Conservation (phyloP, 805 yeast genomes). For the Wickerhamomyces alni region DNA sequence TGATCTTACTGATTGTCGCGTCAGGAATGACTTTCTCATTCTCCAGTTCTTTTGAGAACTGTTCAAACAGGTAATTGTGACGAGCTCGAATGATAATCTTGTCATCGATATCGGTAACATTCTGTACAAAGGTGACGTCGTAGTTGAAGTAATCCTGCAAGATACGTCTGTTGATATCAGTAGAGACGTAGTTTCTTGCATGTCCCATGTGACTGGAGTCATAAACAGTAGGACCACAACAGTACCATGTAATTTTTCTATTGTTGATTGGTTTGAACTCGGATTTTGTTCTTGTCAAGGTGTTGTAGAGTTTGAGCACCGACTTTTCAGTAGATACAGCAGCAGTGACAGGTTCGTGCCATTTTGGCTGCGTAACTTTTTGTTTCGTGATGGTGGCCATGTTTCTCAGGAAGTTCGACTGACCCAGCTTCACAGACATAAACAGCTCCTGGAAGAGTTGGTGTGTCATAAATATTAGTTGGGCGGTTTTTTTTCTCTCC, state of each 20-base stretch:
- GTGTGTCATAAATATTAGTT: too few species aligned
- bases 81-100: slow-evolving; percentile 94
- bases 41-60: slow-evolving; percentile 35
- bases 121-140: slow-evolving; percentile 83
- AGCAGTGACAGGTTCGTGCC: slow-evolving; percentile 35
- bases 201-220: slow-evolving; percentile 98
- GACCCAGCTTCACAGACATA: slow-evolving; percentile 1
- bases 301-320: slow-evolving; percentile 65
- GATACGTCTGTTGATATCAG: slow-evolving; percentile 87
- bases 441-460: neutral
- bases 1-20: slow-evolving; percentile 33
- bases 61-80: slow-evolving; percentile 73
- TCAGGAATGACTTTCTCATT: slow-evolving; percentile 19
- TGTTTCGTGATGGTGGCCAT: slow-evolving; percentile 22
- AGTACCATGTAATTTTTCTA: slow-evolving; percentile 83
- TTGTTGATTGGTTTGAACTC: slow-evolving; percentile 66
- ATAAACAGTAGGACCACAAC: slow-evolving; percentile 98
- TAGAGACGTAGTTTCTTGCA: slow-evolving; percentile 93
- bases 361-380: slow-evolving; percentile 43
- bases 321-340: slow-evolving; percentile 23
- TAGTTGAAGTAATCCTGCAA: slow-evolving; percentile 89
- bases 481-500: neutral
- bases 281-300: slow-evolving; percentile 76
- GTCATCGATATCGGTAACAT: slow-evolving; percentile 98
- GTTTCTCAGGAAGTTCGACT: slow-evolving; percentile 5